phyloP scores from a whole-genome alignment of 345 rosid genomes.

The Syzygium grande region DNA sequence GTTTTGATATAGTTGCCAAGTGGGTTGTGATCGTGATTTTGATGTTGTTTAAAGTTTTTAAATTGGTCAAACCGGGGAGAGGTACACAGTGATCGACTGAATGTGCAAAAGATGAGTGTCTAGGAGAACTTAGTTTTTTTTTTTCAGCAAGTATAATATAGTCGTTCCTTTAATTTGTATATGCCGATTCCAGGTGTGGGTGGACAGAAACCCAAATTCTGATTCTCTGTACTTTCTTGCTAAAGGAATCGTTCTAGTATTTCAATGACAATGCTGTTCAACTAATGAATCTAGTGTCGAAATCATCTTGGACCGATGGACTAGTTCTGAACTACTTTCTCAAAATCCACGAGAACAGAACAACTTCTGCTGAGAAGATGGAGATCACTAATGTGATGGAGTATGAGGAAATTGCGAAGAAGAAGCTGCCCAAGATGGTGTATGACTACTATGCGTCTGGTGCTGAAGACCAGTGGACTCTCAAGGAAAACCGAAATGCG shows the following conservation, averaged over 20 bases:
- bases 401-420: constrained; percentile 77
- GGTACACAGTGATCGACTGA: neutral
- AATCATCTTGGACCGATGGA: neutral
- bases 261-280: neutral
- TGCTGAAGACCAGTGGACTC: constrained; percentile 97
- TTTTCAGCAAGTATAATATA: neutral
- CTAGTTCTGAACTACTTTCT: neutral
- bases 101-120: neutral
- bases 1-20: neutral
- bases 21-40: neutral
- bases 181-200: neutral
- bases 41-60: neutral
- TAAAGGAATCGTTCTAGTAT: neutral
- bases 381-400: constrained; percentile 90
- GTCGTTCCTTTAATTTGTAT: neutral
- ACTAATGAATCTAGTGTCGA: neutral
- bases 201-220: neutral
- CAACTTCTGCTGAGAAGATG: constrained; percentile 14
- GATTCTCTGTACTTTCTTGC: neutral
- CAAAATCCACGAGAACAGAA: neutral
- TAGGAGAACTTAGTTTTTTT: neutral
- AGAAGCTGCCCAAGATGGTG: constrained; percentile 89
- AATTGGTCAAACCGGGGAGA: neutral
- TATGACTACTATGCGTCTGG: constrained; percentile 93
- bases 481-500: constrained; percentile 70